Evolutionary conservation across 768 basidiomycete genomes (phyloP).

Genomic region (Amanita inopinata): DNA sequence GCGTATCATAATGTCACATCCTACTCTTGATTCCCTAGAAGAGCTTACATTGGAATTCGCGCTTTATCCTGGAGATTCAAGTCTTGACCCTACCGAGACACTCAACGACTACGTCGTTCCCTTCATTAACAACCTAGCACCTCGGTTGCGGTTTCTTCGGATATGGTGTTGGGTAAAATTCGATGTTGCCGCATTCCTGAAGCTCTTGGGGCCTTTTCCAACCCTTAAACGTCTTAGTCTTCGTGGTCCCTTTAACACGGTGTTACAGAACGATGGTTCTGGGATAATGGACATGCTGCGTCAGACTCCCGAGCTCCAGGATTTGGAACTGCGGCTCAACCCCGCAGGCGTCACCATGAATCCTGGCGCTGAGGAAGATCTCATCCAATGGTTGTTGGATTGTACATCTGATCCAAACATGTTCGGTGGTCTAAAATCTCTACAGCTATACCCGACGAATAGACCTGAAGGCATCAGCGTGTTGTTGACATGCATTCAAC

Average conservation of each 20-base stretch:
- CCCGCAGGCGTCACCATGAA: conserved; percentile 22
- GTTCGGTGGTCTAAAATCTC: conserved; percentile 21
- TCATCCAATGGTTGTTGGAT: conserved; percentile 26
- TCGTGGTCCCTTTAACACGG: conserved; percentile 30
- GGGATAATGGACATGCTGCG: conserved; percentile 26
- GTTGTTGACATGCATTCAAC: conserved; percentile 21
- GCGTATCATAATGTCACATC: conserved; percentile 22
- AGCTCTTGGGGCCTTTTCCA: conserved; percentile 22
- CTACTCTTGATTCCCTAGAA: conserved; percentile 21
- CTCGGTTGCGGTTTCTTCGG: conserved; percentile 24
- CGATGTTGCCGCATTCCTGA: conserved; percentile 28
- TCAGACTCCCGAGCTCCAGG: conserved; percentile 22
- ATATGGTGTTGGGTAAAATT: conserved; percentile 31
- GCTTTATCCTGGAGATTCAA: conserved; percentile 19
- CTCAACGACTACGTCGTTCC: conserved; percentile 26
- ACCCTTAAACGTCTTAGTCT: conserved; percentile 23
- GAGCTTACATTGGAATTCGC: conserved; percentile 31
- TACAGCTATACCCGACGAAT: conserved; percentile 35
- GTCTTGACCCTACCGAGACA: conserved; percentile 15
- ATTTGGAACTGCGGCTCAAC: conserved; percentile 30
- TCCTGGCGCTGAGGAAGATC: conserved; percentile 19
- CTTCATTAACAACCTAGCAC: conserved; percentile 27
- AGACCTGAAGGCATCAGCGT: conserved; percentile 23
- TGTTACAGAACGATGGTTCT: conserved; percentile 24
- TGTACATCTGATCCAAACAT: conserved; percentile 19